Base-by-base conservation (phyloP, 2,329 filamentous ascomycete genomes). In the Phialemoniopsis sp. region DNA sequence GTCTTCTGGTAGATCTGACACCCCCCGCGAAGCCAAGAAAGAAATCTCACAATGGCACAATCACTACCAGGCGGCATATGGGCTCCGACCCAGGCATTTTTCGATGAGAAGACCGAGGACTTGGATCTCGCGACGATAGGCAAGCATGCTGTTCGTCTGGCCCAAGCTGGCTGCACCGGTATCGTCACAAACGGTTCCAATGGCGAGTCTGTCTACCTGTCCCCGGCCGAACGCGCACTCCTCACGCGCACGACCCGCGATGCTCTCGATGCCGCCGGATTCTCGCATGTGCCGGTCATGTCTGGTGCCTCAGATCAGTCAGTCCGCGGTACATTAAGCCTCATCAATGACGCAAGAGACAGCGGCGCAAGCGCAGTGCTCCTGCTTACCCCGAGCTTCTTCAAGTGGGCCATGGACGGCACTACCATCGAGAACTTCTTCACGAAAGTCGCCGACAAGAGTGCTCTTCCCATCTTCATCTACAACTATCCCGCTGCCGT, bases 401-500 rank as follows among this genome's bases (percentile, higher is more conserved):
- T 47, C 41, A 49, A 26, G 21, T 26, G 21, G 21, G 21, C 21
- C 6, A 26, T 26, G 21, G 21, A 26, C 10, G 10, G 21, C 6
- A 10, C 21, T 10, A 10, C 21, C 21, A 26, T 26, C 10, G 21
- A 26, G 21, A 10, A 84, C 51, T 90, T 85, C 68, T 90, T 84
- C 67, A 76, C 70, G 40, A 73, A 76, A 40, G 86, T 95, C 5
- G 89, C 89, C 35, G 85, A 91, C 59, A 72, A 62, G 30, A 87
- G 82, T 37, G 83, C 87, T 5, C 66, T 93, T 8, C 87, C 87
- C n/a, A 61, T 95, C 39, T 77, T 94, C 47, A 69, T 95, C 35
- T 95, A 95, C 77, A 95, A 94, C 71, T 95, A 93, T 68, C 89
- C 89, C 1, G 88, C 87, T 37, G 89, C 87, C 36, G 89, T 93